Evolutionary conservation across 2,329 filamentous ascomycete genomes (phyloP).

Genomic region (Colletotrichum siamense): DNA sequence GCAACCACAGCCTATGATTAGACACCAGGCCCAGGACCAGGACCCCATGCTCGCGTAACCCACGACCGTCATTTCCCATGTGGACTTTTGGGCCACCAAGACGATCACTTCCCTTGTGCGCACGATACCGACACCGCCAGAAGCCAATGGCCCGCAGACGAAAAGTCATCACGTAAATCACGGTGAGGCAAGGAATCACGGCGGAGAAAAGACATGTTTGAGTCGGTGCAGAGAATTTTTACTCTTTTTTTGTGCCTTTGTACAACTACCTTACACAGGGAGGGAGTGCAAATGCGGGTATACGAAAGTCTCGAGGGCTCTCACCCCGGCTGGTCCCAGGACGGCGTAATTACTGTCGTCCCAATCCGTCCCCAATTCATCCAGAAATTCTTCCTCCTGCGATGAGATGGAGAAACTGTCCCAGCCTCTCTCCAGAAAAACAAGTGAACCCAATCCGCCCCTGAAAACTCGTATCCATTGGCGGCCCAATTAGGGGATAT

Average conservation of each 20-base stretch:
- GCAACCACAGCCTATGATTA: neutral
- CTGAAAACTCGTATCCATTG: neutral
- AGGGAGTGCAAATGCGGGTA: constrained; percentile 18
- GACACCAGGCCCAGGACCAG: neutral
- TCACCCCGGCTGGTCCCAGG: constrained; percentile 4
- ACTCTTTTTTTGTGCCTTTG: constrained; percentile 43
- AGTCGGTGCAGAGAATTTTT: constrained; percentile 31
- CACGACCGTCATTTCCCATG: constrained; percentile 1
- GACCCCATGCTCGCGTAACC: neutral
- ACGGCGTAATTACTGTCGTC: neutral
- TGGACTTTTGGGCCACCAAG: neutral
- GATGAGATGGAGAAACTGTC: neutral
- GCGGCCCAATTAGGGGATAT: constrained; percentile 21
- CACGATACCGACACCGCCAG: neutral
- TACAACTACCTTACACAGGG: constrained; percentile 44
- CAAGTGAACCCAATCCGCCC: neutral
- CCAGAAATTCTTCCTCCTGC: constrained; percentile 9
- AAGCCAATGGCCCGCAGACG: neutral
- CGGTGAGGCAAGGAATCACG: neutral
- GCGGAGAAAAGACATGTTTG: neutral
- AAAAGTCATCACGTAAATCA: neutral
- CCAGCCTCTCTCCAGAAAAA: constrained; percentile 22
- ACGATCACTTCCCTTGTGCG: neutral
- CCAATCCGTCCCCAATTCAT: neutral
- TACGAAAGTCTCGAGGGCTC: constrained; percentile 1